Evolutionary conservation across 345 rosid genomes (phyloP).

Genomic region (Populus davidiana): DNA sequence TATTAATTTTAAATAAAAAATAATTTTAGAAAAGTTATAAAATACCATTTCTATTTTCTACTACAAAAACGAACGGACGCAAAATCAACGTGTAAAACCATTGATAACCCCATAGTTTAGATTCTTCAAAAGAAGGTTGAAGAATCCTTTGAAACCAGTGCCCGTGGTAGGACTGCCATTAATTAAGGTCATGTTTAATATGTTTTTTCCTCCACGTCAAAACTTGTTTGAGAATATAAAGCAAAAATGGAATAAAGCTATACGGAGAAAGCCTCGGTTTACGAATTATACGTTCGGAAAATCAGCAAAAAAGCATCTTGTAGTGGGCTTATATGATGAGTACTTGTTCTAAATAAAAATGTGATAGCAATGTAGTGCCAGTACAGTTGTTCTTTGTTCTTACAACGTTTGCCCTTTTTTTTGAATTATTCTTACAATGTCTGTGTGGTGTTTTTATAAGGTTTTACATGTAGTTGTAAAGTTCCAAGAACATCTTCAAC

Average conservation of each 20-base stretch:
- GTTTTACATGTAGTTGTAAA: neutral
- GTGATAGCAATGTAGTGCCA: neutral
- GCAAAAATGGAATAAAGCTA: too few relatives aligned
- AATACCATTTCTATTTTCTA: too few relatives aligned
- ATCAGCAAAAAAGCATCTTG: neutral
- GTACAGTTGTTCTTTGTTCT: neutral
- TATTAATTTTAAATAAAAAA: too few relatives aligned
- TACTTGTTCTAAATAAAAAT: neutral
- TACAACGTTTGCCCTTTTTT: neutral
- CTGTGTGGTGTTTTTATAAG: neutral
- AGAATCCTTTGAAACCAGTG: conserved; percentile 83
- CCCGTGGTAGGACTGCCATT: conserved; percentile 75
- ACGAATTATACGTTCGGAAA: too few relatives aligned
- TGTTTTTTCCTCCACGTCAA: conserved; percentile 1
- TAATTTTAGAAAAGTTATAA: too few relatives aligned
- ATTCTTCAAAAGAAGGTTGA: conserved; percentile 87
- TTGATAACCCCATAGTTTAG: conserved; percentile 83
- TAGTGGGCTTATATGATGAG: neutral
- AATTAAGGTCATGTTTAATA: conserved; percentile 80
- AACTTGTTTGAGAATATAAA: too few relatives aligned
- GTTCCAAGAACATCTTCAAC: too few relatives aligned
- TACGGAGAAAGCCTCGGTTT: too few relatives aligned
- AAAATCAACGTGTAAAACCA: conserved; percentile 45
- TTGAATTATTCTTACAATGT: too few relatives aligned
- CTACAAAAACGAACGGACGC: too few relatives aligned